These are phyloP conservation scores for Biscogniauxia mediterranea DNA, from an alignment of 2,329 filamentous ascomycete genomes.

Conservation along the genomic window DNA sequence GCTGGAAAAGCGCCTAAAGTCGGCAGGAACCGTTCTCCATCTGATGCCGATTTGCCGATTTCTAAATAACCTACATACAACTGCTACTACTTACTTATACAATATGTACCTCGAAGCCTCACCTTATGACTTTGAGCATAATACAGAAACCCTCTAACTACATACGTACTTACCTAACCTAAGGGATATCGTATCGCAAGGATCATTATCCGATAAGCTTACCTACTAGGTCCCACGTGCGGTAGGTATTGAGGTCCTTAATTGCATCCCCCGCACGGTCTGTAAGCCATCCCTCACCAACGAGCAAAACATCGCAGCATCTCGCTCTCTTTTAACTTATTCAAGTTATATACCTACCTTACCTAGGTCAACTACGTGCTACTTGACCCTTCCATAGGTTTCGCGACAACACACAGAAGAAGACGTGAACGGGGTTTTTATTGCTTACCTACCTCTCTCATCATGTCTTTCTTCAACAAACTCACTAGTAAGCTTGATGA, in stretches of 20 bases:
- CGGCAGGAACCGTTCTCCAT: not conserved
- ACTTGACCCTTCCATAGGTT: no score
- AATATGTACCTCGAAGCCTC: no score
- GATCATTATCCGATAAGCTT: not conserved
- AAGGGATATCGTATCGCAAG: no score
- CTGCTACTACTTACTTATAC: no score
- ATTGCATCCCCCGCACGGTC: not conserved
- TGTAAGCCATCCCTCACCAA: not conserved
- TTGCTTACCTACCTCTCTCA: slow-evolving; percentile 1
- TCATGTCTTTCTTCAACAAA: slow-evolving; percentile 33
- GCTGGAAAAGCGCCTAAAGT: not conserved
- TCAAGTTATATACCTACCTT: not conserved
- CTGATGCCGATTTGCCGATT: not conserved
- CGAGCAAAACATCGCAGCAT: not conserved
- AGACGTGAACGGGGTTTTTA: not conserved
- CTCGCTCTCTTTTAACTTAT: not conserved
- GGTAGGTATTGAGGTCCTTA: no score
- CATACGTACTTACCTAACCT: no score
- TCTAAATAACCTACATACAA: not conserved
- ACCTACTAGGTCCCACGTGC: not conserved
- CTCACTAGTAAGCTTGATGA: slow-evolving; percentile 32
- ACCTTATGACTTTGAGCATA: no score
- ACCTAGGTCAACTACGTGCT: no score
- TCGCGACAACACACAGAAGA: no score
- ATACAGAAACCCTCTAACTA: no score